Evolutionary conservation across 495 filamentous ascomycete genomes (phyloP).

Genomic region (Aspergillus bridgeri): DNA sequence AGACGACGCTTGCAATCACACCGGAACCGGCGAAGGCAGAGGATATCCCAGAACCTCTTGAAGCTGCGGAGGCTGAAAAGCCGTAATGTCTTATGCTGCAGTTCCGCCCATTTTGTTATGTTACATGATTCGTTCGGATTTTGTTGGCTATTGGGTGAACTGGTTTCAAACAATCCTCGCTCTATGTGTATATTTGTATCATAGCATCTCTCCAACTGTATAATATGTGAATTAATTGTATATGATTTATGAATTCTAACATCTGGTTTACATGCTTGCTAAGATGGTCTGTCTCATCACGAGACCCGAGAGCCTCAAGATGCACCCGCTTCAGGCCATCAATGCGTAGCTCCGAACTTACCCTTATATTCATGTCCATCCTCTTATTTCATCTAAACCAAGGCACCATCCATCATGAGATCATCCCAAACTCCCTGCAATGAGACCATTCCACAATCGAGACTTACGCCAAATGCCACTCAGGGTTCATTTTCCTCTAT

Average conservation of each 20-base stretch:
- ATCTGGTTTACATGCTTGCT: background rate
- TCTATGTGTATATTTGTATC: conserved; percentile 9
- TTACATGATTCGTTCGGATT: conserved; percentile 3
- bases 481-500: background rate
- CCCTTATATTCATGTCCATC: background rate
- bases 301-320: background rate
- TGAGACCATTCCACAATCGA: conserved; percentile 13
- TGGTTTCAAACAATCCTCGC: background rate
- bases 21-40: conserved; percentile 14
- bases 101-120: background rate
- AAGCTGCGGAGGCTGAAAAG: conserved; percentile 9
- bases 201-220: conserved; percentile 23
- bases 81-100: conserved; percentile 1
- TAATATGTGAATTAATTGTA: conserved; percentile 5
- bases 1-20: conserved; percentile 32
- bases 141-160: background rate
- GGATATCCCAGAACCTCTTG: background rate
- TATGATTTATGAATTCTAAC: background rate
- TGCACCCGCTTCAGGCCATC: background rate
- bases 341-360: background rate
- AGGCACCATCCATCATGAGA: background rate
- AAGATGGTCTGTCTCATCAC: background rate
- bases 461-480: background rate
- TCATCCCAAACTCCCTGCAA: conserved; percentile 8
- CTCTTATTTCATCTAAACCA: background rate